phyloP scores from a whole-genome alignment of 129 eudicot genomes.

The Flaveria robusta region DNA sequence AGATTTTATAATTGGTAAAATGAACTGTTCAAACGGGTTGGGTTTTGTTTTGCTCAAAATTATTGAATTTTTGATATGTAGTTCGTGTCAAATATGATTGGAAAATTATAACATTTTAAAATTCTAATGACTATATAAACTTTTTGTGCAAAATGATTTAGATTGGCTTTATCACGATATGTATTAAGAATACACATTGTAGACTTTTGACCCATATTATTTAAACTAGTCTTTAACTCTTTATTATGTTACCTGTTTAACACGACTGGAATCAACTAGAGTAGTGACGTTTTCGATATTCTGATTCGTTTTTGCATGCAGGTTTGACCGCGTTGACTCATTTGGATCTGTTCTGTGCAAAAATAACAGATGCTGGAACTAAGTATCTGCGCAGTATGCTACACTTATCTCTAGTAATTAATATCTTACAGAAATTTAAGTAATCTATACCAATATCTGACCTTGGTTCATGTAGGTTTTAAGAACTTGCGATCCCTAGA shows the following conservation, averaged over 20 bases:
- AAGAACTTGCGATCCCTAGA: constrained; percentile 81
- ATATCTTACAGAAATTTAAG: background rate
- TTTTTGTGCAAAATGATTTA: background rate
- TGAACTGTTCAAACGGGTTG: background rate
- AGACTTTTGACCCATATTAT: background rate
- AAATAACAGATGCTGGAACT: constrained; percentile 82
- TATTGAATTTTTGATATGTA: background rate
- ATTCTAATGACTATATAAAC: background rate
- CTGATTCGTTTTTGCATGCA: constrained; percentile 34
- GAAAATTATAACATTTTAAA: background rate
- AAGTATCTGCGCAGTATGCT: constrained; percentile 58
- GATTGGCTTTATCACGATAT: background rate
- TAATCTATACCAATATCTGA: background rate
- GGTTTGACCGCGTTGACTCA: constrained; percentile 83
- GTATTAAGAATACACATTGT: background rate
- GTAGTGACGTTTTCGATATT: background rate
- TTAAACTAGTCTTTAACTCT: background rate
- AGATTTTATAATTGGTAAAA: background rate
- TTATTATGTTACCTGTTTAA: background rate
- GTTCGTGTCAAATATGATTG: background rate
- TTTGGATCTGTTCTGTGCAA: constrained; percentile 91
- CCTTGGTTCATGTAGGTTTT: constrained; percentile 47
- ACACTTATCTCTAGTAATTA: background rate
- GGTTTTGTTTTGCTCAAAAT: background rate
- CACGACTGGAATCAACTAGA: background rate